Evolutionary conservation across 345 rosid species (phyloP).

Genomic region (Eucalyptus sideroxylon): DNA sequence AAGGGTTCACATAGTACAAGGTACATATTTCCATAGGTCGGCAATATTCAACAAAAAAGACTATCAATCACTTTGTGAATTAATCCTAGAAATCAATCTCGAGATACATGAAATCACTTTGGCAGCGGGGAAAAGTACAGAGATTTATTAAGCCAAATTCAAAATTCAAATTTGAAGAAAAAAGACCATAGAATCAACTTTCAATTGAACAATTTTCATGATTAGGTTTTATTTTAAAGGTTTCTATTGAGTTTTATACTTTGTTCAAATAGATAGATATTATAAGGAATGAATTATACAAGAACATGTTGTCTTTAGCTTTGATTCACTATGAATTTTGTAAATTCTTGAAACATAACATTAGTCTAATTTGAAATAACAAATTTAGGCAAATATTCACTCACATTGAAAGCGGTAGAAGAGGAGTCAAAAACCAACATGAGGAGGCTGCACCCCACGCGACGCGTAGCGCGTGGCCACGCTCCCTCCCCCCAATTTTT

Average conservation of each 20-base stretch:
- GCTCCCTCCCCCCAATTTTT: background rate
- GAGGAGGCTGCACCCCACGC: background rate
- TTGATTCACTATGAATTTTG: background rate
- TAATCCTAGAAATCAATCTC: background rate
- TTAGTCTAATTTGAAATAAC: background rate
- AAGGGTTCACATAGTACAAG: background rate
- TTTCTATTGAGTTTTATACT: background rate
- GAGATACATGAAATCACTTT: background rate
- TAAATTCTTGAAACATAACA: background rate
- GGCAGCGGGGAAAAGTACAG: fast-evolving
- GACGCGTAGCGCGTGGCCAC: background rate
- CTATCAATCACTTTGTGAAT: background rate
- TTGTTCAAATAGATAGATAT: background rate
- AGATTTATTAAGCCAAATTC: background rate
- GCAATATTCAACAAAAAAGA: background rate
- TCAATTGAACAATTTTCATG: background rate
- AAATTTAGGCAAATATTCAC: background rate
- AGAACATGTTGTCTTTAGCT: background rate
- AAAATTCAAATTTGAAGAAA: background rate
- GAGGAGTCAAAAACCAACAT: background rate
- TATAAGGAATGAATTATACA: background rate
- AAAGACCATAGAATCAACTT: background rate
- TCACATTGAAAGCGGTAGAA: background rate
- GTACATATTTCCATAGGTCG: background rate
- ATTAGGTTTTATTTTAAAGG: background rate